Percentiles rank a stretch among this genome's conserved stretches.
phyloP scores from a whole-genome alignment of 2,329 filamentous ascomycete genomes.

The Penicillium sp. region DNA sequence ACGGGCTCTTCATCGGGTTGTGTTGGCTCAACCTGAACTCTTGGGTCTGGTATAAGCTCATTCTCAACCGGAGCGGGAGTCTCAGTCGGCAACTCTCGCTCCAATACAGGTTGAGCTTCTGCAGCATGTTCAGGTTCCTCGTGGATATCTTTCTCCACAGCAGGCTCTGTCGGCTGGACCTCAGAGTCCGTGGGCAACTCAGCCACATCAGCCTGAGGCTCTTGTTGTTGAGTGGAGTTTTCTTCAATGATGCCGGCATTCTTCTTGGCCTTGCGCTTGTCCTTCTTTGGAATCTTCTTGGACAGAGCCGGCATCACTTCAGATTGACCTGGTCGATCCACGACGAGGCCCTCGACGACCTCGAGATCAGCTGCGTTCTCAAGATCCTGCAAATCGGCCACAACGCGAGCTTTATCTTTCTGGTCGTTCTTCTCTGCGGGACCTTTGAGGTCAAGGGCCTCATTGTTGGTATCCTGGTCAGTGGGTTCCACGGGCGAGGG shows the following conservation, averaged over 20 bases:
- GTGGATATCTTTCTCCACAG: background rate
- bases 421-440: background rate
- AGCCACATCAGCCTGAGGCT: background rate
- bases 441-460: background rate
- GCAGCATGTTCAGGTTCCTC: background rate
- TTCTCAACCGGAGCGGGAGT: background rate
- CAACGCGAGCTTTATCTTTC: background rate
- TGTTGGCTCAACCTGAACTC: background rate
- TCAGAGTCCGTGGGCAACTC: background rate
- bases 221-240: background rate
- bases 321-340: conserved; percentile 1
- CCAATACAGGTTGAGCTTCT: background rate
- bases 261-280: conserved; percentile 25
- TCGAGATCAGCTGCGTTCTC: conserved; percentile 6
- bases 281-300: conserved; percentile 24
- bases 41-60: conserved; percentile 2
- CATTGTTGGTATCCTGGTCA: background rate
- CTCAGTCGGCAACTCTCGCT: background rate
- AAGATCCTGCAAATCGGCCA: background rate
- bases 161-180: background rate
- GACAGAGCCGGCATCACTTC: conserved; percentile 6
- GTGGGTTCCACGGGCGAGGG: background rate
- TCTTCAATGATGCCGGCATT: conserved; percentile 7
- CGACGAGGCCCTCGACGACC: background rate
- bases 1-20: conserved; percentile 10